Conservation (phyloP, 331 rosid species). For the Pyrus hybrid region DNA sequence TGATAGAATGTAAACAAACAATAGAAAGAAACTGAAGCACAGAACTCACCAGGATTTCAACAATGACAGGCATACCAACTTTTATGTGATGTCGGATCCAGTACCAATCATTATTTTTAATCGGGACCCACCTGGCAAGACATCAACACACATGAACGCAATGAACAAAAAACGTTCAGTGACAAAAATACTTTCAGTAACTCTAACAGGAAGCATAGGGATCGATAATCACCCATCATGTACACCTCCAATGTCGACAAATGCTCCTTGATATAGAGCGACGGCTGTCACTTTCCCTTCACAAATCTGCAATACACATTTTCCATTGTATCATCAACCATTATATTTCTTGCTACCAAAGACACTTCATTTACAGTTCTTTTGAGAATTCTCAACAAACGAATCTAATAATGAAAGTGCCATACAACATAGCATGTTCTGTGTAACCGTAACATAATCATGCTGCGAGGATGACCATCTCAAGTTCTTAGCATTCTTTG, state of each 20-base stretch:
- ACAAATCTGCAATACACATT: conserved; percentile 60
- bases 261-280: conserved; percentile 97
- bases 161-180: conserved; percentile 7
- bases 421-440: background rate
- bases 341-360: background rate
- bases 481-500: background rate
- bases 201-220: conserved; percentile 1
- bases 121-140: conserved; percentile 85
- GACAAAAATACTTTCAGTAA: background rate
- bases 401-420: background rate
- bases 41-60: conserved; percentile 78
- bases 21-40: conserved; percentile 3
- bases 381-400: background rate
- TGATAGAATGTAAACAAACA: background rate
- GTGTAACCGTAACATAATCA: background rate
- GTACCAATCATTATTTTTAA: conserved; percentile 88
- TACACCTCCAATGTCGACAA: conserved; percentile 98
- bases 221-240: conserved; percentile 65
- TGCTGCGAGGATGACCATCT: background rate
- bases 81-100: conserved; percentile 97
- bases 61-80: conserved; percentile 83
- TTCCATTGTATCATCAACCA: background rate
- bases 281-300: conserved; percentile 68
- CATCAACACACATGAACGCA: conserved; percentile 22
- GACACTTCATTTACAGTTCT: background rate